phyloP scores from a whole-genome alignment of 805 yeast species.

The Candida chauliodis region DNA sequence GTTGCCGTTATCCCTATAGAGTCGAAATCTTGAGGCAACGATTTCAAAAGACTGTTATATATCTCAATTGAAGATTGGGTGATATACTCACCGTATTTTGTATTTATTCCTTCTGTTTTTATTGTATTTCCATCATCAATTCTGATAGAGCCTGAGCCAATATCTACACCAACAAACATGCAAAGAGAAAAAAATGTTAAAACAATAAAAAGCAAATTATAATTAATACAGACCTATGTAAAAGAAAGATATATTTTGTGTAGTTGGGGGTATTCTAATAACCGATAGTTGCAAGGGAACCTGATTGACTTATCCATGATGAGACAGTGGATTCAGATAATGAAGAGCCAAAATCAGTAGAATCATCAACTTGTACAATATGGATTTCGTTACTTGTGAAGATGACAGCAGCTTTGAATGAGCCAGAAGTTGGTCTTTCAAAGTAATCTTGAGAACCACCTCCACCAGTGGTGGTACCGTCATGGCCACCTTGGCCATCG shows the following conservation, averaged over 20 bases:
- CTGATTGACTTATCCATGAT: slow-evolving; percentile 53
- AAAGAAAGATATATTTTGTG: background rate
- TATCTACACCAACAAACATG: slow-evolving; percentile 29
- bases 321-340: slow-evolving; percentile 45
- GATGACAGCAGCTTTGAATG: slow-evolving; percentile 88
- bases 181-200: background rate
- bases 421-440: slow-evolving; percentile 70
- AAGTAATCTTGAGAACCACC: slow-evolving; percentile 89
- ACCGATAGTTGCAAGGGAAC: slow-evolving; percentile 41
- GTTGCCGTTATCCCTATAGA: slow-evolving; percentile 46
- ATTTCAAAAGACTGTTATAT: slow-evolving; percentile 15
- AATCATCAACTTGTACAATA: slow-evolving; percentile 58
- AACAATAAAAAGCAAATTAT: background rate
- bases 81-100: slow-evolving; percentile 13
- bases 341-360: slow-evolving; percentile 43
- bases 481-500: slow-evolving; percentile 69
- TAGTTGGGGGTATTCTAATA: slow-evolving; percentile 12
- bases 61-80: slow-evolving; percentile 45
- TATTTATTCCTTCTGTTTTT: slow-evolving; percentile 16
- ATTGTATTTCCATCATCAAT: slow-evolving; percentile 24
- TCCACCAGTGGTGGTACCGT: slow-evolving; percentile 54
- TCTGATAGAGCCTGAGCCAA: slow-evolving; percentile 51
- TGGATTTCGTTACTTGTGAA: slow-evolving; percentile 58
- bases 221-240: slow-evolving; percentile 1
- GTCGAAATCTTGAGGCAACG: background rate